Evolutionary conservation across 2,329 filamentous ascomycete species (phyloP).

Genomic region (Verticillium isaacii): DNA sequence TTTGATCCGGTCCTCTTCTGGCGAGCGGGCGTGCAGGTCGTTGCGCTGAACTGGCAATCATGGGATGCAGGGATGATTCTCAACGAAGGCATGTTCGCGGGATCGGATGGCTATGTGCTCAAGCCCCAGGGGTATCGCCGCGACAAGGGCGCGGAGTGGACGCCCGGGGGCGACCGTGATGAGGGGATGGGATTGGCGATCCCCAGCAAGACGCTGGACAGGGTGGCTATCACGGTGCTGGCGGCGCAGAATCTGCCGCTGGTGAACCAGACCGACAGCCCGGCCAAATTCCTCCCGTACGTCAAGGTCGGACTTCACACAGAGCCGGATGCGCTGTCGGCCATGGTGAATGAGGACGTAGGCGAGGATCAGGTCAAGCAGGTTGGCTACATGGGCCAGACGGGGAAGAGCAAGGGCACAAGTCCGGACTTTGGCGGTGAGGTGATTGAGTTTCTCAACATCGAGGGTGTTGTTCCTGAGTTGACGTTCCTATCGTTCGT

Average conservation of each 20-base stretch:
- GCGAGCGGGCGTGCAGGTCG: conserved; percentile 95
- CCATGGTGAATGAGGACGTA: conserved; percentile 1
- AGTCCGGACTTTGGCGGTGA: conserved; percentile 10
- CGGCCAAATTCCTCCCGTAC: conserved; percentile 55
- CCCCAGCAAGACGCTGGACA: conserved; percentile 47
- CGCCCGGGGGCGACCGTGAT: conserved; percentile 10
- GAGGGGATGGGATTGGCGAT: conserved; percentile 34
- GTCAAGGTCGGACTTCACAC: conserved; percentile 78
- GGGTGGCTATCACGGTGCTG: conserved; percentile 67
- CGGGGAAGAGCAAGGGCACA: background rate
- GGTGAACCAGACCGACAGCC: conserved; percentile 31
- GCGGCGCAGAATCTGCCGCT: conserved; percentile 71
- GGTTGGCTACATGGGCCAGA: background rate
- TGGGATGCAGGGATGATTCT: conserved; percentile 92
- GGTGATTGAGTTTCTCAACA: conserved; percentile 11
- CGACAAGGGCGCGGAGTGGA: conserved; percentile 28
- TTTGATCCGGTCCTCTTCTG: conserved; percentile 88
- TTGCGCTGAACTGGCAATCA: conserved; percentile 96
- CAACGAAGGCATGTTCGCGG: conserved; percentile 95
- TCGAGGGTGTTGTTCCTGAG: conserved; percentile 1
- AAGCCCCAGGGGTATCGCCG: conserved; percentile 71
- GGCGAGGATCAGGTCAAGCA: background rate
- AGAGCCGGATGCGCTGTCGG: conserved; percentile 48
- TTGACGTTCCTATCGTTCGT: conserved; percentile 1
- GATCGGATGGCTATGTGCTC: conserved; percentile 74